A percentile compares a stretch with the other conserved stretches of the same genome.
phyloP scores from a whole-genome alignment of 345 rosid species.

The Salix purpurea region DNA sequence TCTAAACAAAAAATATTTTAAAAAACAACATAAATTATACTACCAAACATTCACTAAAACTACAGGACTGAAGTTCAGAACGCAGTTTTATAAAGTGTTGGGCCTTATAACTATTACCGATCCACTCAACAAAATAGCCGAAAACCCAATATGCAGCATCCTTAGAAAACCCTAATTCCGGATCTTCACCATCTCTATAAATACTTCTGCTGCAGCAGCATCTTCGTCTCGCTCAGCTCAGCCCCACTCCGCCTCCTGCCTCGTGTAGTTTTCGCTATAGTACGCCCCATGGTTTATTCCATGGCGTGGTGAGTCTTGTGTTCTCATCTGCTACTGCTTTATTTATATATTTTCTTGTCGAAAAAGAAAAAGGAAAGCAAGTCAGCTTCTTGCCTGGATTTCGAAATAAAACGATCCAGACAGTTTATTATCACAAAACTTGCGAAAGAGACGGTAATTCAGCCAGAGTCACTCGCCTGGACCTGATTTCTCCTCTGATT shows the following conservation, averaged over 20 bases:
- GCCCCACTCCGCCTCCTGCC: no score
- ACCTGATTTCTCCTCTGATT: conserved; percentile 30
- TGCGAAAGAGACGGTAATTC: conserved; percentile 20
- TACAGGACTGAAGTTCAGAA: no score
- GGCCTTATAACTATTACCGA: no score
- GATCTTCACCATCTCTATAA: not conserved
- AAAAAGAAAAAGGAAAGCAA: conserved; percentile 20
- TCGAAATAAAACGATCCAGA: conserved; percentile 12
- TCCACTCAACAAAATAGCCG: not conserved
- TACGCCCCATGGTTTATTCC: no score
- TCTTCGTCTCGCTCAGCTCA: no score
- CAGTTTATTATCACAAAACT: conserved; percentile 21
- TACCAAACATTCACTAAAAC: no score
- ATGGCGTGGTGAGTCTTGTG: no score
- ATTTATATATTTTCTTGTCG: no score
- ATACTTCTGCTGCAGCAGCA: not conserved
- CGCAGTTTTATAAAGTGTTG: no score
- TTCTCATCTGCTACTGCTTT: no score
- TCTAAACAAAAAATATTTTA: fast-evolving
- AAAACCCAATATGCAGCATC: not conserved
- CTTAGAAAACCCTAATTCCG: not conserved
- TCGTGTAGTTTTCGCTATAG: no score
- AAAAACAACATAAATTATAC: no score
- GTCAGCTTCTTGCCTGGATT: conserved; percentile 51
- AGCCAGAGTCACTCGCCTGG: conserved; percentile 48